Base-by-base conservation (phyloP, 352 stramenopile species). In the Detonula confervacea region DNA sequence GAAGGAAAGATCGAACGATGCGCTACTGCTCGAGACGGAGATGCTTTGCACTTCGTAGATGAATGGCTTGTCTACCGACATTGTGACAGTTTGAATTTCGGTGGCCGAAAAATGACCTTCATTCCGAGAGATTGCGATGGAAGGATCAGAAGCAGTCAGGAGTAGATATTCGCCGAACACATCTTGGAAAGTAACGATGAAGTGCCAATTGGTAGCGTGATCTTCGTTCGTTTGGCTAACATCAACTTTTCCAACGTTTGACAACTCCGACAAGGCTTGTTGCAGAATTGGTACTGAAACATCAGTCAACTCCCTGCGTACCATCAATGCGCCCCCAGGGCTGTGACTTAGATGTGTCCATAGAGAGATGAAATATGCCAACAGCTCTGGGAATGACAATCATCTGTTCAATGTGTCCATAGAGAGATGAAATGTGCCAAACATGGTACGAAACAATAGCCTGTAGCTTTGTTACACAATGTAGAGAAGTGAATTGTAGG, bases 41-140 rank as follows among this genome's bases (percentile, higher is more conserved):
- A 98, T 93, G 0, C 86, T 93, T 77, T 98, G 94, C 4, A 98
- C 89, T 63, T 98, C 95, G 0, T 95, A 83, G 1, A 94, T 93
- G 37, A 96, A 98, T 51, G 95, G 91, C 2, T 95, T 88, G 55
- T 97, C 97, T 5, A 93, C 89, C 16, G 95, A 96, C 11, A 96
- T 95, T 0, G 93, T 95, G 35, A 99, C 91, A 0, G 95, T 98
- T 88, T 98, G 97, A 4, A 98, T 90, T 79, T 99, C 96, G 16
- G 96, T 96, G n/a, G 95, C 73, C 30, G 96, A 97, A 66, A 78
- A 49, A 7, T 86, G 81, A 30, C 76, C 55, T 16, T 57, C 59
- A 24, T 73, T 71, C n/a, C 76, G 61, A 73, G 60, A 83, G 39
- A 80, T 60, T 7, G 62, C 66, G 2, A 84, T 71, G 11, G 30